These are phyloP conservation scores for slime mould (Dictyostelium discoideum) DNA, from an alignment of 78 protist genomes.

Conservation along the genomic window DNA sequence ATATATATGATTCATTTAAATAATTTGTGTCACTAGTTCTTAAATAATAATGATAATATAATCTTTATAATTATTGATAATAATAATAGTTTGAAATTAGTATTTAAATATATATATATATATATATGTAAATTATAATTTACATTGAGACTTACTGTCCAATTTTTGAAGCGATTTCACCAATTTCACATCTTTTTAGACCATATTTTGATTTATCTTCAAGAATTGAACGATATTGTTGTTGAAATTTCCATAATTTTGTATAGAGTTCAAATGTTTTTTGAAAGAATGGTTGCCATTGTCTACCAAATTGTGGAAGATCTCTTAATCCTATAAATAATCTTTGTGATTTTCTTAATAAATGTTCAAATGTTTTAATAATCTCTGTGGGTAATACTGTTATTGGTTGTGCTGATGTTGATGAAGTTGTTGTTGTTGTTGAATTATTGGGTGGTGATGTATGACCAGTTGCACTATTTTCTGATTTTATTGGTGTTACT, in stretches of 20 bases:
- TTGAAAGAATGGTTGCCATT: slow-evolving; percentile 87
- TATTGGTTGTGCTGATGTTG: background rate
- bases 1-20: slow-evolving; percentile 81
- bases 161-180: slow-evolving; percentile 87
- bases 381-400: background rate
- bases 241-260: slow-evolving; percentile 84
- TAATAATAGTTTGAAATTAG: too few species aligned
- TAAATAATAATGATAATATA: slow-evolving; percentile 34
- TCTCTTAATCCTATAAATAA: slow-evolving; percentile 71
- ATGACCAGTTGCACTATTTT: background rate
- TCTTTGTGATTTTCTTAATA: slow-evolving; percentile 65
- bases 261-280: slow-evolving; percentile 83
- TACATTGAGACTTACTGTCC: slow-evolving; percentile 58
- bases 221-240: slow-evolving; percentile 65
- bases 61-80: background rate
- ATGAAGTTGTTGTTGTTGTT: background rate
- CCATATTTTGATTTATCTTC: slow-evolving; percentile 55
- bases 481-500: background rate
- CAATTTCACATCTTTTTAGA: slow-evolving; percentile 84
- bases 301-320: slow-evolving; percentile 80
- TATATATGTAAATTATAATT: too few species aligned
- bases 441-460: background rate
- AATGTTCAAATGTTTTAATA: slow-evolving; percentile 67
- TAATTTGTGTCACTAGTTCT: slow-evolving; percentile 86
- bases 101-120: too few species aligned